Conservation (phyloP, 2,329 filamentous ascomycete species). For the Colletotrichum sp. region DNA sequence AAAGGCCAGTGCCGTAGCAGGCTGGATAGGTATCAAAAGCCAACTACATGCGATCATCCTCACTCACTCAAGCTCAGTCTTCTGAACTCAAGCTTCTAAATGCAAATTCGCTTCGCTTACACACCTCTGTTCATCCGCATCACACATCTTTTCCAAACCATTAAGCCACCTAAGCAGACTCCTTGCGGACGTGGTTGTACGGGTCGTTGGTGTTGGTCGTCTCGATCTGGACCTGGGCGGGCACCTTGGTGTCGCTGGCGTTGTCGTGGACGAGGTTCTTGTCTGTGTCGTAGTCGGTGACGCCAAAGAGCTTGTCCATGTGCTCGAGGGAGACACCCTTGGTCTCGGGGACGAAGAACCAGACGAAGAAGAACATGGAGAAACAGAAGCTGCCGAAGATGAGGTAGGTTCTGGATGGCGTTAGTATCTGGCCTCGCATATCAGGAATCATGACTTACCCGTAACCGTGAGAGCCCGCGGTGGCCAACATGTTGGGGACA, state of each 20-base stretch:
- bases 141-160: background rate
- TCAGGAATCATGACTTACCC: conserved; percentile 30
- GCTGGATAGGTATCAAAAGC: conserved; percentile 19
- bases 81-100: background rate
- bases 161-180: background rate
- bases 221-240: conserved; percentile 12
- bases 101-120: background rate
- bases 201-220: conserved; percentile 7
- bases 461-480: conserved; percentile 37
- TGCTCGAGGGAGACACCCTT: conserved; percentile 48
- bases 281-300: conserved; percentile 16
- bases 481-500: conserved; percentile 67
- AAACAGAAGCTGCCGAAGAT: conserved; percentile 70
- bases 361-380: conserved; percentile 66
- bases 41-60: background rate
- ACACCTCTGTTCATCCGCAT: background rate
- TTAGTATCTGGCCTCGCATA: background rate
- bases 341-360: conserved; percentile 69
- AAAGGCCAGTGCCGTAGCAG: background rate
- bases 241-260: conserved; percentile 10
- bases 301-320: conserved; percentile 23
- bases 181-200: conserved; percentile 18
- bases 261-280: conserved; percentile 13
- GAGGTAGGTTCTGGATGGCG: conserved; percentile 57
- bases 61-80: background rate